Evolutionary conservation across 2,329 filamentous ascomycete species (phyloP).

Genomic region (Aspergillus ochraceoroseus): DNA sequence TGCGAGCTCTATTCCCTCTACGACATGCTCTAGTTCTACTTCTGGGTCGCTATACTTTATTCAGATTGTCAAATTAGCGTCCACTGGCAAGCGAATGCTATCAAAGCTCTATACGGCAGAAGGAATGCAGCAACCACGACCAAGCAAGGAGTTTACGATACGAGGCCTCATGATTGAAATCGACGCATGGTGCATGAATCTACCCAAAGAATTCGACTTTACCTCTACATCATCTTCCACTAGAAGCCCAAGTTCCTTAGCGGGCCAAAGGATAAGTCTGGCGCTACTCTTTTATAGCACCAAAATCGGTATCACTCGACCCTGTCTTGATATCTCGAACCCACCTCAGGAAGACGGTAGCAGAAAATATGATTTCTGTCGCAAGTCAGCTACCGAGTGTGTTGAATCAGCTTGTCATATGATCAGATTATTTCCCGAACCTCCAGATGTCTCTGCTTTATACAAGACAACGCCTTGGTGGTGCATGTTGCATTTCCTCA

Average conservation of each 20-base stretch:
- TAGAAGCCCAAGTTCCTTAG: slow-evolving; percentile 20
- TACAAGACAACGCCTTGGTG: slow-evolving; percentile 43
- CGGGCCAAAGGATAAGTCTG: slow-evolving; percentile 37
- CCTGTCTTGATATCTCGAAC: slow-evolving; percentile 42
- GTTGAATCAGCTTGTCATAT: slow-evolving; percentile 42
- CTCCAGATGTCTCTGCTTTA: slow-evolving; percentile 35
- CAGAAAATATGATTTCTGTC: slow-evolving; percentile 37
- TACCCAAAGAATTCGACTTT: slow-evolving; percentile 41
- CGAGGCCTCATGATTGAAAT: slow-evolving; percentile 36
- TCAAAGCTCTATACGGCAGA: slow-evolving; percentile 40
- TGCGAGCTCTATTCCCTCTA: slow-evolving; percentile 10
- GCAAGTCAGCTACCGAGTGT: slow-evolving; percentile 38
- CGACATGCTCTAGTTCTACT: slow-evolving; percentile 26
- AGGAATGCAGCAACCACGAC: slow-evolving; percentile 34
- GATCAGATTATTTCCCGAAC: slow-evolving; percentile 40
- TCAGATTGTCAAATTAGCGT: slow-evolving; percentile 36
- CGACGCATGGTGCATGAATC: slow-evolving; percentile 39
- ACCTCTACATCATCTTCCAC: slow-evolving; percentile 35
- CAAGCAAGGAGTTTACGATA: slow-evolving; percentile 38
- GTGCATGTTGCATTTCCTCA: slow-evolving; percentile 43
- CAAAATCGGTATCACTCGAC: slow-evolving; percentile 42
- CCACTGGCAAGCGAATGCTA: slow-evolving; percentile 38
- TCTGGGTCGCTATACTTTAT: slow-evolving; percentile 41
- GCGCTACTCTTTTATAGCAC: slow-evolving; percentile 44
- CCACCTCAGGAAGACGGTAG: slow-evolving; percentile 28